Evolutionary conservation across 352 stramenopile genomes (phyloP).

Genomic region (Phytophthora rubi): DNA sequence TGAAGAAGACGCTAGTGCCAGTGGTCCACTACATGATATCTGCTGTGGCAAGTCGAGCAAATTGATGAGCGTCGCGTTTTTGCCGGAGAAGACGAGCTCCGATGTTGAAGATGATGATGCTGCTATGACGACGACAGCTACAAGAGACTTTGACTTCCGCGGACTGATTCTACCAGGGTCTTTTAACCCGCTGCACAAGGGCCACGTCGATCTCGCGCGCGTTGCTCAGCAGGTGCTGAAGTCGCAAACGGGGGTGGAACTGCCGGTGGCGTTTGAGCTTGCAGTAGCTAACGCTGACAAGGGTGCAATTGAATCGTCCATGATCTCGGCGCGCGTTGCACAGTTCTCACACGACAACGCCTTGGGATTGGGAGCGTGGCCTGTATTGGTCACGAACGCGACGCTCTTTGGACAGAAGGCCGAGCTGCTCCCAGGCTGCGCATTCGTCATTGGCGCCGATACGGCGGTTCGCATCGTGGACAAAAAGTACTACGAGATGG

Average conservation of each 20-base stretch:
- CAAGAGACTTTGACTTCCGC: constrained; percentile 53
- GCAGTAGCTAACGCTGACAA: constrained; percentile 85
- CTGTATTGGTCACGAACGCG: constrained; percentile 81
- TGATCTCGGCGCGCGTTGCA: constrained; percentile 47
- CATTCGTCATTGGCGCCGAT: constrained; percentile 91
- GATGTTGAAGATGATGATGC: constrained; percentile 1
- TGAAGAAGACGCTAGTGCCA: background rate
- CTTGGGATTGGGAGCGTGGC: constrained; percentile 44
- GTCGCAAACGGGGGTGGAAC: constrained; percentile 27
- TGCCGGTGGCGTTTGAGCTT: constrained; percentile 78
- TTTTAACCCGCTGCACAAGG: constrained; percentile 86
- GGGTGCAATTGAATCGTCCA: constrained; percentile 52
- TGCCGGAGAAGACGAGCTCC: constrained; percentile 29
- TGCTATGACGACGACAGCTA: constrained; percentile 22
- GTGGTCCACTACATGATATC: constrained; percentile 39
- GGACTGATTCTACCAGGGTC: constrained; percentile 77
- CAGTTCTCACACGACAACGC: constrained; percentile 50
- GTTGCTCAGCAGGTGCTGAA: constrained; percentile 55
- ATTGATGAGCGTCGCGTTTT: constrained; percentile 58
- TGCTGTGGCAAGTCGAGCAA: constrained; percentile 24
- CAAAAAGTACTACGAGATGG: constrained; percentile 90
- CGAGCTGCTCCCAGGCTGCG: constrained; percentile 69
- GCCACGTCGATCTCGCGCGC: constrained; percentile 66
- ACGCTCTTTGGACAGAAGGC: constrained; percentile 88
- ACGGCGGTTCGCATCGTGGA: constrained; percentile 89